Evolutionary conservation across 2,329 filamentous ascomycete genomes (phyloP).

Genomic region (Venturia oleaginea): DNA sequence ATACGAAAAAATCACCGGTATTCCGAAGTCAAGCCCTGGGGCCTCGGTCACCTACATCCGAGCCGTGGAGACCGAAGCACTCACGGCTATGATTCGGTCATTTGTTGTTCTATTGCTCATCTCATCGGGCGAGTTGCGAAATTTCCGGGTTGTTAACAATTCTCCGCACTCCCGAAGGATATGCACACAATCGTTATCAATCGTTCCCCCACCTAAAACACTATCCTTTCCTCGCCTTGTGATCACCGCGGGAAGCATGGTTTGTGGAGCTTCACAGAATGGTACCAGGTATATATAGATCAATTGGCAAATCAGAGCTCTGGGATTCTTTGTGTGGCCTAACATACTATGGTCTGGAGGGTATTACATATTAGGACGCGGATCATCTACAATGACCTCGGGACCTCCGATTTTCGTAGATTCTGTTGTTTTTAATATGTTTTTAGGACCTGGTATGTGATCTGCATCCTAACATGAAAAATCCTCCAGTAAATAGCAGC

Average conservation of each 20-base stretch:
- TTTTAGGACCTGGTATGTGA: too few relatives aligned
- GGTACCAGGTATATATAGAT: not conserved
- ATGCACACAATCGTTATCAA: not conserved
- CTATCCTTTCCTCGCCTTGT: not conserved
- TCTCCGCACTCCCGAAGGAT: too few relatives aligned
- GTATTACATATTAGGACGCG: too few relatives aligned
- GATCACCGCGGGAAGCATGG: not conserved
- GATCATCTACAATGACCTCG: too few relatives aligned
- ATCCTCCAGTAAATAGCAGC: too few relatives aligned
- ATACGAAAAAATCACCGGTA: not conserved
- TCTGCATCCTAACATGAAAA: too few relatives aligned
- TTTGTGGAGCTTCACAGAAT: not conserved
- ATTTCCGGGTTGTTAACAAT: too few relatives aligned
- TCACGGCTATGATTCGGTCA: not conserved
- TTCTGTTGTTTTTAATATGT: too few relatives aligned
- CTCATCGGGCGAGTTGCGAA: not conserved
- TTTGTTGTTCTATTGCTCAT: not conserved
- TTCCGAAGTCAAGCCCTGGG: not conserved
- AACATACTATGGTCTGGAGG: too few relatives aligned
- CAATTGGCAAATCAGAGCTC: not conserved
- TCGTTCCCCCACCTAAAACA: not conserved
- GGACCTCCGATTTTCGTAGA: too few relatives aligned
- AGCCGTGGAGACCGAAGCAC: not conserved
- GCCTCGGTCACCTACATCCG: not conserved
- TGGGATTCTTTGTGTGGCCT: not conserved